Evolutionary conservation across 2,329 filamentous ascomycete species (phyloP).

Genomic region (Sporothrix curviconia): DNA sequence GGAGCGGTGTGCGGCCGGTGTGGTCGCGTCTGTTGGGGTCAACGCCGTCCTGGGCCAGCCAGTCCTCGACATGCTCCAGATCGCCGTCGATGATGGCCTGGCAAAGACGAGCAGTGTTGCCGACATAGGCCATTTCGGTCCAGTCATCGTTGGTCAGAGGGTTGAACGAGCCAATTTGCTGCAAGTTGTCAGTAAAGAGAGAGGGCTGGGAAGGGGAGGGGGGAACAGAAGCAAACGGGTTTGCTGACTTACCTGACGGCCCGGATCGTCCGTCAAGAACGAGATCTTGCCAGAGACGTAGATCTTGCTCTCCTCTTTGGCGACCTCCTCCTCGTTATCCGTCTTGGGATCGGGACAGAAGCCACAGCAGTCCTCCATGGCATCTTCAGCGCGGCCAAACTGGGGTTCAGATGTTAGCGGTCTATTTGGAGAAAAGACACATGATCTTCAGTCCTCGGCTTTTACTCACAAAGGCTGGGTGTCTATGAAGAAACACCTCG

Average conservation of each 20-base stretch:
- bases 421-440: not conserved
- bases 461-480: constrained; percentile 60
- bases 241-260: constrained; percentile 55
- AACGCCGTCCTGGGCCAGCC: constrained; percentile 59
- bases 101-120: constrained; percentile 69
- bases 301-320: constrained; percentile 65
- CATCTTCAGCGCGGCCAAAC: constrained; percentile 67
- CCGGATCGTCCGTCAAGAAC: constrained; percentile 76
- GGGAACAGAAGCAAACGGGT: too few relatives aligned
- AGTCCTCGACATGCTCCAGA: constrained; percentile 62
- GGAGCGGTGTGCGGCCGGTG: constrained; percentile 71
- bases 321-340: constrained; percentile 62
- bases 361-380: constrained; percentile 76
- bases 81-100: constrained; percentile 75
- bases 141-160: constrained; percentile 76
- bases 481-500: constrained; percentile 71
- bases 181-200: not conserved
- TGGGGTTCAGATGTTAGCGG: not conserved
- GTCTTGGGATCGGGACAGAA: constrained; percentile 65
- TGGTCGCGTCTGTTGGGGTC: constrained; percentile 71
- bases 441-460: too few relatives aligned
- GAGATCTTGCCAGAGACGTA: constrained; percentile 68
- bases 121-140: constrained; percentile 87
- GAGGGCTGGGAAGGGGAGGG: too few relatives aligned
- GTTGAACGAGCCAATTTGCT: constrained; percentile 62